Evolutionary conservation across 306 rosid genomes (phyloP), one percentile per base, ranked within the genome.

Genomic region (Trifolium repens): DNA sequence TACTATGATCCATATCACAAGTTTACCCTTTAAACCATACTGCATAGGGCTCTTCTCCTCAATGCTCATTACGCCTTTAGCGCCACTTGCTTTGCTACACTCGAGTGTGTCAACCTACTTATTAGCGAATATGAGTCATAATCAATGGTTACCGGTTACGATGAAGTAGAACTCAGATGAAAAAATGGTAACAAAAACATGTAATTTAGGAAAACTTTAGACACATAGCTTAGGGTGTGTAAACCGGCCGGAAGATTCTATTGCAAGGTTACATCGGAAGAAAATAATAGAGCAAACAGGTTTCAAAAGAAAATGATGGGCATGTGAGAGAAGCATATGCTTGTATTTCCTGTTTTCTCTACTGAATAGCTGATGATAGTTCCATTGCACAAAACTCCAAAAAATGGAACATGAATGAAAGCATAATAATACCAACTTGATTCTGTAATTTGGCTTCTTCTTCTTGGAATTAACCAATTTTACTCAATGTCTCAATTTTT

Each of bases 381-480:
- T 39, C 39, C 30, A 26, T 26, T 35, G 66, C 69, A 78, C 69
- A 88, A 85, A 76, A 81, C 74, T 85, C 83, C 90, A 90, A 83
- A 71, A 83, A 79, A 80, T 71, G 69, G 81, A 87, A 82, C 86
- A 85, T 77, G 76, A 72, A 39, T 0, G 66, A 78, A 76, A 52
- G 75, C 85, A 76, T 40, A 73, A 73, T 75, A 80, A 75, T 84
- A 70, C 84, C 96, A 85, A 76, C 80, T 74, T 64, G 87, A 78
- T 92, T 78, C 86, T 72, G 30, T 67, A 65, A 52, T 81, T 83
- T 86, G 96, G 85, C 86, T 71, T 78, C 67, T 84, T 78, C 80
- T 80, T 72, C 79, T 80, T 89, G 91, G 86, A 88, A 54, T 44
- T 22, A 46, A 32, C 46, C 39, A 74, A 69, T 68, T 80, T 34